Base-by-base conservation (phyloP, 2,329 filamentous ascomycete species). In the Fusarium sp. region DNA sequence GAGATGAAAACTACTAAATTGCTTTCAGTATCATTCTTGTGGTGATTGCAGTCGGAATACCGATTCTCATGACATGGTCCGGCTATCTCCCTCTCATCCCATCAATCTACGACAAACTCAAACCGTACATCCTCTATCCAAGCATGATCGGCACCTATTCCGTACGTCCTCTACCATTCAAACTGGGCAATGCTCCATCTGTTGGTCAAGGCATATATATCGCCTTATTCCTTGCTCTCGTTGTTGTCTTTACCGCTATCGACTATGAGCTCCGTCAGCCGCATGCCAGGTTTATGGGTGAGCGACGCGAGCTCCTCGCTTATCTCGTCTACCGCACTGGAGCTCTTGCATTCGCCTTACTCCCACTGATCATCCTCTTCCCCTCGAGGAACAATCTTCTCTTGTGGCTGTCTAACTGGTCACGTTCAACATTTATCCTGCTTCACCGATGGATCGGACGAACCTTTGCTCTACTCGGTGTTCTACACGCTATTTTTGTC, bases 101-200 rank as follows among this genome's bases (percentile, higher is more conserved):
- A 10, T 25, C 61, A 35, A 12, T 66, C 19, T 60, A 66, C 23
- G 63, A 66, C 21, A 66, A 45, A 9, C 51, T 66, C 51, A 66
- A 66, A 11, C 63, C 63, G 9, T 66, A 66, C 9, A 60, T 66
- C 10, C 51, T 66, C 5, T 66, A 66, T 9, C 63, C 61, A 23
- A 66, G 63, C 61, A 60, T 48, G 7, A 66, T 66, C 18, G 61
- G 63, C 18, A 66, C 63, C 21, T 66, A 66, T 21, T 66, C 63
- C 4, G 63, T 66, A 3, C 61, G 61, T 0, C 63, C 63, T 7
- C 10, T 66, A 1, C 63, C 63, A 14, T 66, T 66, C 44, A 59
- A 66, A 31, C 33, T 66, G 0, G 63, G 63, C 5, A 66, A 66
- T 2, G 63, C 63, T 3, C 63, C 63, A 14, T 66, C 39, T 4